Base-by-base conservation (phyloP, 805 yeast genomes). In the Candida schatavii region DNA sequence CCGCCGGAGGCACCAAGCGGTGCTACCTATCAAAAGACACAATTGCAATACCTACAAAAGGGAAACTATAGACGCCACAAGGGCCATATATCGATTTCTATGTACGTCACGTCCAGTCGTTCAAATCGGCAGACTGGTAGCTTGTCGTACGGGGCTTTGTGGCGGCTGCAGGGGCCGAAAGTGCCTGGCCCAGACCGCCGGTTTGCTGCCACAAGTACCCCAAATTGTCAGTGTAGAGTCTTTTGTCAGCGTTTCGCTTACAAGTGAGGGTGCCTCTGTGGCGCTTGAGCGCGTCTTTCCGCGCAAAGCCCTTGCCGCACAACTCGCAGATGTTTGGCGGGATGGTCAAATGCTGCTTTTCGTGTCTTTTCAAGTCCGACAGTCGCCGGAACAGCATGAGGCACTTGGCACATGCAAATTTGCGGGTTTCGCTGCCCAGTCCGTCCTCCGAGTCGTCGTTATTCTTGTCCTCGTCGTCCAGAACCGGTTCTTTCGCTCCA, bases 291-390 rank as follows among this genome's bases (percentile, higher is more conserved):
- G 93, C 93, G 62, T 85, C 95, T 52, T 83, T 84, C 37, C 95
- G 66, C 2, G 93, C 91, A 70, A 85, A 85, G 0, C 93, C 90
- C 55, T 85, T 85, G 28, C 87, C 88, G 65, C 95, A 85, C 14
- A 71, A 63, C 4, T 82, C 78, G 61, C 95, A 85, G 36, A 84
- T 78, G 54, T 86, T 83, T 1, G 91, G 90, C 6, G 87, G 77
- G 2, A 83, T 78, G 19, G 80, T 72, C 36, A 83, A 62, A 61
- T 85, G 95, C 33, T 83, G 87, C 54, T 85, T 80, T 51, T 81
- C 86, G 55, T 85, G 93, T 42, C 91, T 71, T 56, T 81, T 81
- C 50, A 84, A 68, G 60, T 84, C 91, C 2, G 83, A 74, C 1
- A 85, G 75, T 29, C 93, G 67, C 40, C 84, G 70, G 58, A 85